phyloP scores from a whole-genome alignment of 2,329 filamentous ascomycete species.

The Corynespora cassiicola region DNA sequence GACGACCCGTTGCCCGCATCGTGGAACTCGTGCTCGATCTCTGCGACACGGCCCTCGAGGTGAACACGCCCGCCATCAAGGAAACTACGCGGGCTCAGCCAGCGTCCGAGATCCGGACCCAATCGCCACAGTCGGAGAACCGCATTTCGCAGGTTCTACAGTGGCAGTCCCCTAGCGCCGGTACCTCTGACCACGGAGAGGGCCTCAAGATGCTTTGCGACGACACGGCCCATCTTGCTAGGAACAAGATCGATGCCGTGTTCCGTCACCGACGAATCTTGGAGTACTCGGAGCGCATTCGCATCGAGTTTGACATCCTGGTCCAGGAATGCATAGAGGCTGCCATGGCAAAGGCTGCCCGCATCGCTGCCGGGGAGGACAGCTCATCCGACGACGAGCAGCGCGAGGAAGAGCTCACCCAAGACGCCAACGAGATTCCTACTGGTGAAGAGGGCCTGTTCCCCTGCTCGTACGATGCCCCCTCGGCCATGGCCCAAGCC shows the following conservation, averaged over 20 bases:
- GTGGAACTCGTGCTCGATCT: constrained; percentile 94
- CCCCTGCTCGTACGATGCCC: constrained; percentile 64
- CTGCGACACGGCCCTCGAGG: constrained; percentile 93
- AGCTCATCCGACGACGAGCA: constrained; percentile 72
- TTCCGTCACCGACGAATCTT: constrained; percentile 90
- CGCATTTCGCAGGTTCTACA: constrained; percentile 92
- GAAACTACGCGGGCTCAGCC: constrained; percentile 71
- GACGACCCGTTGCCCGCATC: constrained; percentile 87
- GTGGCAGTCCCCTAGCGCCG: constrained; percentile 94
- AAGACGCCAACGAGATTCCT: constrained; percentile 51
- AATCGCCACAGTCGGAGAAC: constrained; percentile 95
- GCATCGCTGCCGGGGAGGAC: constrained; percentile 82
- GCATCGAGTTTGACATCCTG: constrained; percentile 88
- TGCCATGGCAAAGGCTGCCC: constrained; percentile 86
- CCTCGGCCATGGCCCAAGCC: constrained; percentile 63
- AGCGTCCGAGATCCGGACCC: constrained; percentile 80
- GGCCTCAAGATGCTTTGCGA: constrained; percentile 86
- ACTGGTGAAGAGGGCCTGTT: constrained; percentile 63
- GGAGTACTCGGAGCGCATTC: constrained; percentile 94
- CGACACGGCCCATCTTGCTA: constrained; percentile 85
- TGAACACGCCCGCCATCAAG: constrained; percentile 92
- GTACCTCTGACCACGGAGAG: constrained; percentile 91
- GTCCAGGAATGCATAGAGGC: constrained; percentile 96
- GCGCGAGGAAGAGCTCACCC: constrained; percentile 56
- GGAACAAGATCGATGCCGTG: constrained; percentile 90